These are phyloP conservation scores for Tylopilus balloui DNA, from an alignment of 768 basidiomycete species.

Conservation along the genomic window DNA sequence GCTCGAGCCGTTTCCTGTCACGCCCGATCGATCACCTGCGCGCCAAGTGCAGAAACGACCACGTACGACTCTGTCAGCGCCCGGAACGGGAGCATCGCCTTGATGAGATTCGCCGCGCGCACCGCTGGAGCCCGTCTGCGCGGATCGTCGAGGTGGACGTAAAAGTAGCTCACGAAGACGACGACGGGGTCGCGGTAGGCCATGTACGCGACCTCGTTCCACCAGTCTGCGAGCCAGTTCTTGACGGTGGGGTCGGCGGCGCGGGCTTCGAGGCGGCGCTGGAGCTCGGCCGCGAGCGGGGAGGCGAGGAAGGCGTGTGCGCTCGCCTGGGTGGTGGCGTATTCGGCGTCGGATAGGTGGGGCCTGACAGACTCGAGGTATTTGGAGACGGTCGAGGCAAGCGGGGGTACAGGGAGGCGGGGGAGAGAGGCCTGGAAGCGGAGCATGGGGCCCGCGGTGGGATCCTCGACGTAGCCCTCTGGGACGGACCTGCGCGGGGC, in stretches of 20 bases:
- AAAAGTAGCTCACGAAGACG: slow-evolving; percentile 93
- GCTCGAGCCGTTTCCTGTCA: slow-evolving; percentile 69
- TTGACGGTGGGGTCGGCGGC: slow-evolving; percentile 53
- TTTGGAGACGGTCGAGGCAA: slow-evolving; percentile 78
- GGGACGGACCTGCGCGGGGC: slow-evolving; percentile 29
- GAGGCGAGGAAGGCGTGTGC: slow-evolving; percentile 70
- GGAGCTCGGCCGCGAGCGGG: slow-evolving; percentile 65
- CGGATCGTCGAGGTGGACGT: slow-evolving; percentile 73
- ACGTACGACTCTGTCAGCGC: slow-evolving; percentile 73
- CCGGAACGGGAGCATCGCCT: slow-evolving; percentile 83
- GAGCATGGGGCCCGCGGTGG: slow-evolving; percentile 61
- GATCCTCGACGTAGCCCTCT: slow-evolving; percentile 50
- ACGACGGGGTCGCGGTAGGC: slow-evolving; percentile 86
- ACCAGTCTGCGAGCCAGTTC: slow-evolving; percentile 98
- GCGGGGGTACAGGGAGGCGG: slow-evolving; percentile 76
- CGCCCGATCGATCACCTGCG: not conserved
- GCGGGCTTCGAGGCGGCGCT: slow-evolving; percentile 70
- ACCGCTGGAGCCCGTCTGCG: slow-evolving; percentile 50
- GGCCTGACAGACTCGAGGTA: slow-evolving; percentile 86
- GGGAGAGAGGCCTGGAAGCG: slow-evolving; percentile 71
- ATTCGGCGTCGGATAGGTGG: slow-evolving; percentile 62
- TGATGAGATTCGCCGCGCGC: slow-evolving; percentile 78
- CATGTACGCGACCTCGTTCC: slow-evolving; percentile 93
- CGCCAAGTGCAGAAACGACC: not conserved
- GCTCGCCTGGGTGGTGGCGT: slow-evolving; percentile 49